phyloP scores from a whole-genome alignment of 495 filamentous ascomycete species.

The Glutinoglossum americanum region DNA sequence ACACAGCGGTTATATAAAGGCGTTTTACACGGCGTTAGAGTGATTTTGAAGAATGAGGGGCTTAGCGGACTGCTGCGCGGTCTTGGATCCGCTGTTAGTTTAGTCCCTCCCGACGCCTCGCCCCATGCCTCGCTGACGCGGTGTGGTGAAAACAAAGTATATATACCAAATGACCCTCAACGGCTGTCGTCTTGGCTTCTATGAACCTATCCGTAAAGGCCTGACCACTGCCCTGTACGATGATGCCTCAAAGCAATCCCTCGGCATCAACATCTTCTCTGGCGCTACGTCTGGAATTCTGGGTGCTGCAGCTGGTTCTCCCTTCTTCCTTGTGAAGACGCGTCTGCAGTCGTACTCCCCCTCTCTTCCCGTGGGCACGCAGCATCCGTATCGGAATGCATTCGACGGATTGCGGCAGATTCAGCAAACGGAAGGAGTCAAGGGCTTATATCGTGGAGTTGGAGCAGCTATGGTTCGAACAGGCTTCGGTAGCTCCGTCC shows the following conservation, averaged over 20 bases:
- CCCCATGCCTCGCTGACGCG: not conserved
- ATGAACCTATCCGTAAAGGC: constrained; percentile 67
- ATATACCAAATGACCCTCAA: constrained; percentile 94
- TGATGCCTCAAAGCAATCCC: constrained; percentile 51
- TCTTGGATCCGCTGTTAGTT: constrained; percentile 56
- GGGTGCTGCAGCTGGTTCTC: constrained; percentile 75
- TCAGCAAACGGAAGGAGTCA: constrained; percentile 50
- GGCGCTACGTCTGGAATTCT: constrained; percentile 76
- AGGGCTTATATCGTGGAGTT: constrained; percentile 72
- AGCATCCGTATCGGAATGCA: constrained; percentile 78
- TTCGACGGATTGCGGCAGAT: constrained; percentile 67
- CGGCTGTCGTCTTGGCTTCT: constrained; percentile 90
- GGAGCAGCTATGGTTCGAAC: constrained; percentile 93
- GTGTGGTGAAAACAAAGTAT: constrained; percentile 33
- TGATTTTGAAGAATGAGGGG: constrained; percentile 85
- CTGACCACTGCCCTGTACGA: constrained; percentile 45
- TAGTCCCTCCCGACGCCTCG: not conserved
- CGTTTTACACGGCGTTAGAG: constrained; percentile 76
- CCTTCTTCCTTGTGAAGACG: constrained; percentile 98
- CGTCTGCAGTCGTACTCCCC: constrained; percentile 86
- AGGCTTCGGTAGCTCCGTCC: constrained; percentile 83
- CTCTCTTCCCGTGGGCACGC: constrained; percentile 85
- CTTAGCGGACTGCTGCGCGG: constrained; percentile 69
- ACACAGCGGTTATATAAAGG: constrained; percentile 75
- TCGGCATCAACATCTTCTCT: constrained; percentile 79